These are phyloP conservation scores for Cucurbitaria berberidis DNA, from an alignment of 2,329 filamentous ascomycete species.

Conservation along the genomic window DNA sequence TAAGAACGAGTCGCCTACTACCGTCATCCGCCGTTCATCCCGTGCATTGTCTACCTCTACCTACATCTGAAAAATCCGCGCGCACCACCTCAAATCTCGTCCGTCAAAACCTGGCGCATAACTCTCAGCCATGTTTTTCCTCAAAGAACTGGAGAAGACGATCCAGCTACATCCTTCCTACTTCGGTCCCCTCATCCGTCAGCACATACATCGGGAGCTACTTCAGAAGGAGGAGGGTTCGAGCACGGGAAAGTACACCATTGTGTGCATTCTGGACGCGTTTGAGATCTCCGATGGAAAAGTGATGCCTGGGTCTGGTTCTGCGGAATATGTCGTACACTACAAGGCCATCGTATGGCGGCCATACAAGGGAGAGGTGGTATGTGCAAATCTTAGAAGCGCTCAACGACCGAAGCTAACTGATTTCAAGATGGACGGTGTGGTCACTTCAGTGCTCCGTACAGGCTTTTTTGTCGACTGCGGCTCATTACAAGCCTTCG, in stretches of 20 bases:
- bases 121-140: conserved; percentile 82
- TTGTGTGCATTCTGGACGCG: conserved; percentile 96
- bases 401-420: conserved; percentile 29
- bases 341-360: conserved; percentile 98
- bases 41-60: conserved; percentile 20
- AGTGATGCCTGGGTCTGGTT: conserved; percentile 87
- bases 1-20: conserved; percentile 18
- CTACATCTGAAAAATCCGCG: conserved; percentile 7
- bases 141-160: conserved; percentile 93
- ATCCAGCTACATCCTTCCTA: conserved; percentile 96
- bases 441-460: conserved; percentile 88
- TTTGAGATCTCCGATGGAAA: conserved; percentile 93
- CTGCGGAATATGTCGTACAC: conserved; percentile 92
- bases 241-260: conserved; percentile 94
- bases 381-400: conserved; percentile 56
- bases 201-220: conserved; percentile 87
- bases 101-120: conserved; percentile 13
- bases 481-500: conserved; percentile 78
- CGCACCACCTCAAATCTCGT: conserved; percentile 9
- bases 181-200: conserved; percentile 91
- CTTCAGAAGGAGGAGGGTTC: conserved; percentile 93
- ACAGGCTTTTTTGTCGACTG: conserved; percentile 90
- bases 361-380: conserved; percentile 97
- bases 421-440: conserved; percentile 78
- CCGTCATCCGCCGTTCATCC: conserved; percentile 8